Conservation (phyloP, 306 rosid species). For the Dalbergia cochinchinensis region DNA sequence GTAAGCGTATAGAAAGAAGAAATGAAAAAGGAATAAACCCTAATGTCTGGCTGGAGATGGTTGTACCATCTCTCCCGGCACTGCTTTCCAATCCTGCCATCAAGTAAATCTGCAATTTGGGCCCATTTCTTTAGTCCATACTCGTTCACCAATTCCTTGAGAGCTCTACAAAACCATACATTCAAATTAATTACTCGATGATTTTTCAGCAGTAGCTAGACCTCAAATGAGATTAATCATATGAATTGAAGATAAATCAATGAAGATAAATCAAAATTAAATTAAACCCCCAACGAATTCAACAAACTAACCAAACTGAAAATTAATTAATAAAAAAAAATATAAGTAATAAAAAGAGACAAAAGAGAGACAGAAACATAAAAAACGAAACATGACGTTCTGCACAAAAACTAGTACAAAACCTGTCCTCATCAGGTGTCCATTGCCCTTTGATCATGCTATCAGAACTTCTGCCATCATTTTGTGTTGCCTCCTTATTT, state of each 20-base stretch:
- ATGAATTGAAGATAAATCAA: background rate
- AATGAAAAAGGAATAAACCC: slow-evolving; percentile 48
- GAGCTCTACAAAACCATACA: slow-evolving; percentile 50
- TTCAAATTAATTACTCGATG: background rate
- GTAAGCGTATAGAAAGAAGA: background rate
- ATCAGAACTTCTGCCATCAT: background rate
- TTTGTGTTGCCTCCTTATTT: no score
- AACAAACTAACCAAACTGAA: background rate
- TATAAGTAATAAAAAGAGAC: background rate
- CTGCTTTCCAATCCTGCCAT: slow-evolving; percentile 73
- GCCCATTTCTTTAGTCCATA: slow-evolving; percentile 72
- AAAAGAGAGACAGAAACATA: background rate
- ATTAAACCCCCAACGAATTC: background rate
- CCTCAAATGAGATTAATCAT: background rate
- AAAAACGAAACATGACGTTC: background rate
- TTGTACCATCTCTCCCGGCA: slow-evolving; percentile 90
- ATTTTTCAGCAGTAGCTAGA: background rate
- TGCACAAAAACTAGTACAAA: background rate
- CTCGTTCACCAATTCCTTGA: slow-evolving; percentile 53
- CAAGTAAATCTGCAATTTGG: slow-evolving; percentile 56
- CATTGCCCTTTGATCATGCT: slow-evolving; percentile 66
- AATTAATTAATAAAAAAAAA: background rate
- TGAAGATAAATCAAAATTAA: background rate
- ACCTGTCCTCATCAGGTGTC: slow-evolving; percentile 69
- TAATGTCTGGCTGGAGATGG: slow-evolving; percentile 76